Conservation (phyloP, 2,329 filamentous ascomycete genomes). For the Aschersonia sp. region DNA sequence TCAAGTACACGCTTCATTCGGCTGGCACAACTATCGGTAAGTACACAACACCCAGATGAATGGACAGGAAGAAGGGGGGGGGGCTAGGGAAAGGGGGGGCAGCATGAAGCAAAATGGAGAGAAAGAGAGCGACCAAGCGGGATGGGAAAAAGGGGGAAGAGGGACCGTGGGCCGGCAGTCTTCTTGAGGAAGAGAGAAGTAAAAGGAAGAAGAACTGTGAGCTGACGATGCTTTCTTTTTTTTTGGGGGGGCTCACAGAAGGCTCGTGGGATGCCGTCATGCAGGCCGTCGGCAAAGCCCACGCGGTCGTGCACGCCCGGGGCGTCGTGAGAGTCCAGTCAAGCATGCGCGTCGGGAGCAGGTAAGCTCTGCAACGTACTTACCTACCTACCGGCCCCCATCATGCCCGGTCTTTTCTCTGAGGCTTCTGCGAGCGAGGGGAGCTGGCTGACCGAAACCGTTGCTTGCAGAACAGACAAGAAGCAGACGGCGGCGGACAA, state of each 20-base stretch:
- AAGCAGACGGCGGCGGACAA: constrained; percentile 70
- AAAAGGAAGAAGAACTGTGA: too few relatives aligned
- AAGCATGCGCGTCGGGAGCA: constrained; percentile 72
- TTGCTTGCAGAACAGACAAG: constrained; percentile 62
- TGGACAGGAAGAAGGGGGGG: not conserved
- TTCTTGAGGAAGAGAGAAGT: too few relatives aligned
- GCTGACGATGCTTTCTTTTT: too few relatives aligned
- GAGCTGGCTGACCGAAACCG: not conserved
- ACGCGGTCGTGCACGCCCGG: constrained; percentile 59
- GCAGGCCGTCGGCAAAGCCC: constrained; percentile 71
- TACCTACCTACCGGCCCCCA: too few relatives aligned
- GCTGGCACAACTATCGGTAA: constrained; percentile 84
- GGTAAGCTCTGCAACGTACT: constrained; percentile 30
- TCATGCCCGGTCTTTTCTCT: too few relatives aligned
- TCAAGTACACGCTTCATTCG: constrained; percentile 82
- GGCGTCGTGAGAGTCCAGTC: constrained; percentile 77
- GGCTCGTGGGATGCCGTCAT: constrained; percentile 85
- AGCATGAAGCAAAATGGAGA: too few relatives aligned
- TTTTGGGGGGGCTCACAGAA: constrained; percentile 46
- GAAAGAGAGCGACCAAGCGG: too few relatives aligned
- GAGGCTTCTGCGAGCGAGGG: not conserved
- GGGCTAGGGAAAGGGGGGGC: too few relatives aligned
- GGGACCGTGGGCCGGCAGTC: too few relatives aligned
- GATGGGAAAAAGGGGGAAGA: too few relatives aligned
- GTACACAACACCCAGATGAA: constrained; percentile 11